A percentile compares a stretch with the other conserved stretches of the same genome.
Conservation (phyloP, 2,329 filamentous ascomycete species). For the Alternaria conjuncta region DNA sequence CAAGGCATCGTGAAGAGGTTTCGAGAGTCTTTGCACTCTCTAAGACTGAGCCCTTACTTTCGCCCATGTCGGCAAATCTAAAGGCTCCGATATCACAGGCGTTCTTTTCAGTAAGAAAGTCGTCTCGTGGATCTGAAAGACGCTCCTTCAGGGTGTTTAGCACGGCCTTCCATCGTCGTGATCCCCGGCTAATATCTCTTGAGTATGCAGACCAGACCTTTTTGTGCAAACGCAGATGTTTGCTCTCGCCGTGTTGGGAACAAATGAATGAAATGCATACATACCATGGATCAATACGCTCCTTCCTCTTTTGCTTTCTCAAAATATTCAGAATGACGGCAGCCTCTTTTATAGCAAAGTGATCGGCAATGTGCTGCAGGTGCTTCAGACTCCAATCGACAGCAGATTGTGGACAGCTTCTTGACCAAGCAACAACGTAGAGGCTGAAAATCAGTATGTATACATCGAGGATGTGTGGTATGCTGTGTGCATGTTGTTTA, state of each 20-base stretch:
- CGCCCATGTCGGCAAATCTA: neutral
- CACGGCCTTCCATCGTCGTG: neutral
- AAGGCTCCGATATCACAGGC: neutral
- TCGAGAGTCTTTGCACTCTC: too few species aligned
- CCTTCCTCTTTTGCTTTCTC: neutral
- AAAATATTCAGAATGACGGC: constrained; percentile 13
- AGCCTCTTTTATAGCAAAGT: constrained; percentile 26
- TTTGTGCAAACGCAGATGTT: neutral
- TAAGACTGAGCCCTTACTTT: too few species aligned
- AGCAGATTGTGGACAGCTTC: neutral
- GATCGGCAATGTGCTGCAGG: constrained; percentile 19
- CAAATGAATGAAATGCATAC: neutral
- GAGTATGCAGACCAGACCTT: neutral
- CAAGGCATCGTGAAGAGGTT: too few species aligned
- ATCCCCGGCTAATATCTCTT: neutral
- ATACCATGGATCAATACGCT: constrained; percentile 4
- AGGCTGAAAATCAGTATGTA: constrained; percentile 23
- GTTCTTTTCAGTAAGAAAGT: neutral
- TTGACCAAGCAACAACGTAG: constrained; percentile 23
- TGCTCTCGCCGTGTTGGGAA: neutral
- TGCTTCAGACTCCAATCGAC: constrained; percentile 9
- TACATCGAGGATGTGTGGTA: constrained; percentile 23
- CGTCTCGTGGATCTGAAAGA: neutral
- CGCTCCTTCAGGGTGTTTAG: neutral
- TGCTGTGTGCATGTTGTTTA: constrained; percentile 16